phyloP scores from a whole-genome alignment of 192 early-diverging fungal genomes.

The Coemansia sp. region DNA sequence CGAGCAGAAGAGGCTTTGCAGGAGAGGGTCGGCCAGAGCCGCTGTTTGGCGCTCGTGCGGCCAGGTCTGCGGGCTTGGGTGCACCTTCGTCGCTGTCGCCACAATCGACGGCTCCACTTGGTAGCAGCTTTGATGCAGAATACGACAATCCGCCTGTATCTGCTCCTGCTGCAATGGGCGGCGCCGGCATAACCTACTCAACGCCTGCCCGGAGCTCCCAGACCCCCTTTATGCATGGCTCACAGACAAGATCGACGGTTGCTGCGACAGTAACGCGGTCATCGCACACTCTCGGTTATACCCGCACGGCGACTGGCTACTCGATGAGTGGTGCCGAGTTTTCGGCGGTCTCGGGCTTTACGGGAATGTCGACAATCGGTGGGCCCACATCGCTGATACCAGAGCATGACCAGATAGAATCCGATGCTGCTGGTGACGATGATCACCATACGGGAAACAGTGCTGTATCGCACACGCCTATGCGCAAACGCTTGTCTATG shows the following conservation, averaged over 20 bases:
- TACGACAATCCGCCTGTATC: slow-evolving; percentile 3
- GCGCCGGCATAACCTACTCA: slow-evolving; percentile 1
- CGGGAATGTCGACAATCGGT: slow-evolving; percentile 36
- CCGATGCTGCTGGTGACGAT: slow-evolving; percentile 6
- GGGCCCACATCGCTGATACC: slow-evolving; percentile 10
- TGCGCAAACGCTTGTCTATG: slow-evolving; percentile 45
- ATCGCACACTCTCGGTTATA: slow-evolving; percentile 24
- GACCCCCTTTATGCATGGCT: neutral
- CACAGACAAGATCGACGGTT: neutral
- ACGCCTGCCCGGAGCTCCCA: slow-evolving; percentile 7
- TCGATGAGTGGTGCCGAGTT: slow-evolving; percentile 33
- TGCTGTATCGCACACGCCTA: slow-evolving; percentile 19
- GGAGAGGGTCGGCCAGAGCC: slow-evolving; percentile 1
- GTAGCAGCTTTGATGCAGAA: slow-evolving; percentile 1
- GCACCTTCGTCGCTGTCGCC: neutral
- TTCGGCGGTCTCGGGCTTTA: slow-evolving; percentile 25
- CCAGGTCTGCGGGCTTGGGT: neutral
- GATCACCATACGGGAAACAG: slow-evolving; percentile 1
- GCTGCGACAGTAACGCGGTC: neutral
- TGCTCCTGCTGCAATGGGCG: neutral
- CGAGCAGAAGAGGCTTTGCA: too few relatives aligned
- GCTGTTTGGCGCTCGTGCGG: slow-evolving; percentile 7
- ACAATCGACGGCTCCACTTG: neutral
- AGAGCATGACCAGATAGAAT: neutral
- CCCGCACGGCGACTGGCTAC: slow-evolving; percentile 14